phyloP scores from a whole-genome alignment of 108 stramenopile species.

The Discostella stelligeroides region DNA sequence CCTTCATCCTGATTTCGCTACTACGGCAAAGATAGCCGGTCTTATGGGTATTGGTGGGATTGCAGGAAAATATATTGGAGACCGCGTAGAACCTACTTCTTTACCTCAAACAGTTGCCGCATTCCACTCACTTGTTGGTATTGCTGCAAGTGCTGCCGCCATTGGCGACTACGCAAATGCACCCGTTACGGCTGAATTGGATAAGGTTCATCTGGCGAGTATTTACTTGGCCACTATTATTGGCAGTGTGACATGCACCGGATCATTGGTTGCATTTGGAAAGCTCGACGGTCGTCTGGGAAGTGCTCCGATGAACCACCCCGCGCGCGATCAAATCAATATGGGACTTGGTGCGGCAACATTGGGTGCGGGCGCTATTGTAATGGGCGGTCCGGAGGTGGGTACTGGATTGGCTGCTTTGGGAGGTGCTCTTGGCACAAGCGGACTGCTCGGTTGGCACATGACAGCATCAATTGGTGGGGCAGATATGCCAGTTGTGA shows the following conservation, averaged over 20 bases:
- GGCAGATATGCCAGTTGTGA: conserved; percentile 99
- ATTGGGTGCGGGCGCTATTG: conserved; percentile 84
- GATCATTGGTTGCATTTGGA: conserved; percentile 97
- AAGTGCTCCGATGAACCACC: conserved; percentile 79
- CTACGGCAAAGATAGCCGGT: conserved; percentile 78
- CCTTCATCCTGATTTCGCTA: conserved; percentile 71
- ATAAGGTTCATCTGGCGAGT: conserved; percentile 81
- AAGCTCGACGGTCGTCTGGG: conserved; percentile 91
- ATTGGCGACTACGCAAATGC: conserved; percentile 87
- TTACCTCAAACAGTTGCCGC: conserved; percentile 98
- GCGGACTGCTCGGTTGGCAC: conserved; percentile 92
- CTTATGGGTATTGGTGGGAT: conserved; percentile 92
- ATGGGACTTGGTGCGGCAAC: conserved; percentile 92
- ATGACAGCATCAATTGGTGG: conserved; percentile 98
- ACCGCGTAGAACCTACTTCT: conserved; percentile 93
- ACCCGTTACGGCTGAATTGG: conserved; percentile 69
- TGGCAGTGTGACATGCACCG: conserved; percentile 96
- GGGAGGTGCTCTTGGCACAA: conserved; percentile 80
- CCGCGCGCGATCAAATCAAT: conserved; percentile 89
- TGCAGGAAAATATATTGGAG: conserved; percentile 87
- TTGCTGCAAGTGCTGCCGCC: conserved; percentile 92
- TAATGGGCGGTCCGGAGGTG: conserved; percentile 78
- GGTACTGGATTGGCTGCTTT: conserved; percentile 83
- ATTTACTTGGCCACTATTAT: conserved; percentile 96
- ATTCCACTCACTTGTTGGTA: conserved; percentile 96